Percentiles rank a stretch among this genome's conserved stretches.
Evolutionary conservation across 306 rosid species (phyloP).

Genomic region (Gleditsia sinensis): DNA sequence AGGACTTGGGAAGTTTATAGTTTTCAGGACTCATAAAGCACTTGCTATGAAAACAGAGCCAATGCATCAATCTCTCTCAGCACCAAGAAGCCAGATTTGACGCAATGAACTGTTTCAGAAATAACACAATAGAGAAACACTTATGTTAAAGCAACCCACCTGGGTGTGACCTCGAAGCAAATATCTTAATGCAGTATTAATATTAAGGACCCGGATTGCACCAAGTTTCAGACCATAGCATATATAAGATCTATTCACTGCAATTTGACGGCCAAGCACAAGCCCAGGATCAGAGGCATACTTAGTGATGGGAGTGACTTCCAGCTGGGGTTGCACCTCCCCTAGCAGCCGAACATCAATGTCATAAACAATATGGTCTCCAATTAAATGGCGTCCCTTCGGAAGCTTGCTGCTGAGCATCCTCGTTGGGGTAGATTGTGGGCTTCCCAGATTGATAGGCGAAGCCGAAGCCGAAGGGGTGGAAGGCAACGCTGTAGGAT

Average conservation of each 20-base stretch:
- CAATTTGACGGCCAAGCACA: constrained; percentile 70
- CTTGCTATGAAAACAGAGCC: background rate
- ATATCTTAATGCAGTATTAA: constrained; percentile 65
- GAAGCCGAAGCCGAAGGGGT: constrained; percentile 33
- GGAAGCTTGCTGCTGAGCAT: constrained; percentile 60
- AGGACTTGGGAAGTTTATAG: background rate
- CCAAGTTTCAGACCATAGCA: constrained; percentile 78
- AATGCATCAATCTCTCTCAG: constrained; percentile 23
- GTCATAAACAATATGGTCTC: constrained; percentile 54
- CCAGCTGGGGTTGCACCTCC: constrained; percentile 77
- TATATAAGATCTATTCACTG: constrained; percentile 70
- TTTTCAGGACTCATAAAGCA: background rate
- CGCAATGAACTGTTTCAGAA: constrained; percentile 24
- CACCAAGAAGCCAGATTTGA: constrained; percentile 22
- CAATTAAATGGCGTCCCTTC: constrained; percentile 62
- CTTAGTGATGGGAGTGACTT: constrained; percentile 77
- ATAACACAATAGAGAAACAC: constrained; percentile 15
- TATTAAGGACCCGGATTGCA: constrained; percentile 69
- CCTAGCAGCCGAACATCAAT: constrained; percentile 58
- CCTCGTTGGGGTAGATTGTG: constrained; percentile 53
- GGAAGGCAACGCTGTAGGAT: constrained; percentile 21
- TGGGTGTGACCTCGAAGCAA: constrained; percentile 79
- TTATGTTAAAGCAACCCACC: constrained; percentile 40
- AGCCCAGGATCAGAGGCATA: constrained; percentile 74
- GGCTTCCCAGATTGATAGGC: constrained; percentile 24